Evolutionary conservation across 2,329 filamentous ascomycete genomes (phyloP).

Genomic region (Daldinia sp.): DNA sequence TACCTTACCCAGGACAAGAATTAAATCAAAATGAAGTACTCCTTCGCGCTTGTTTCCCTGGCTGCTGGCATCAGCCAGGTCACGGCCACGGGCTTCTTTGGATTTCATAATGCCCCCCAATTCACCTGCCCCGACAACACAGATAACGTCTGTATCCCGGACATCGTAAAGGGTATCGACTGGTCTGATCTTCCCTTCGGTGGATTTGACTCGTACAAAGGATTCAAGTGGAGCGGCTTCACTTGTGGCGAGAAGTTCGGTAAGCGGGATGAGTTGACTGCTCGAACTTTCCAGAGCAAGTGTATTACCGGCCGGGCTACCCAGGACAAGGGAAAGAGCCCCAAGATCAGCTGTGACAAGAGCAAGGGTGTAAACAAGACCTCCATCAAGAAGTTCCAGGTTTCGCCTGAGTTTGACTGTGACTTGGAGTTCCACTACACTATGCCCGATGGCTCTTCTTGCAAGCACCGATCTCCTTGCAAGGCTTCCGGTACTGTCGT

Average conservation of each 20-base stretch:
- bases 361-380: slow-evolving; percentile 63
- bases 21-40: slow-evolving; percentile 59
- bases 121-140: slow-evolving; percentile 76
- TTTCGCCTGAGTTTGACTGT: slow-evolving; percentile 77
- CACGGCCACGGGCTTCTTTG: slow-evolving; percentile 51
- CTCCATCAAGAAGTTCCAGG: slow-evolving; percentile 77
- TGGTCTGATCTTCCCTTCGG: slow-evolving; percentile 72
- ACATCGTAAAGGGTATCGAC: slow-evolving; percentile 75
- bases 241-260: slow-evolving; percentile 66
- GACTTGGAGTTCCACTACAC: slow-evolving; percentile 86
- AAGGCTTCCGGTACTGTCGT: slow-evolving; percentile 72
- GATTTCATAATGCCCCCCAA: slow-evolving; percentile 49
- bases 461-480: slow-evolving; percentile 80
- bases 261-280: slow-evolving; percentile 65
- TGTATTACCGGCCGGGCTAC: slow-evolving; percentile 66
- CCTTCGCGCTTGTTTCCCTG: slow-evolving; percentile 57
- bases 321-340: slow-evolving; percentile 56
- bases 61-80: slow-evolving; percentile 61
- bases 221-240: slow-evolving; percentile 79
- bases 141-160: slow-evolving; percentile 78
- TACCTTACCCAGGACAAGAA: slow-evolving; percentile 26
- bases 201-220: slow-evolving; percentile 70
- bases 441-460: slow-evolving; percentile 83
- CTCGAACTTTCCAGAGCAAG: slow-evolving; percentile 64
- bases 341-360: slow-evolving; percentile 64